phyloP scores from a whole-genome alignment of 164 flowering plant species.

The Berberis vulgaris region DNA sequence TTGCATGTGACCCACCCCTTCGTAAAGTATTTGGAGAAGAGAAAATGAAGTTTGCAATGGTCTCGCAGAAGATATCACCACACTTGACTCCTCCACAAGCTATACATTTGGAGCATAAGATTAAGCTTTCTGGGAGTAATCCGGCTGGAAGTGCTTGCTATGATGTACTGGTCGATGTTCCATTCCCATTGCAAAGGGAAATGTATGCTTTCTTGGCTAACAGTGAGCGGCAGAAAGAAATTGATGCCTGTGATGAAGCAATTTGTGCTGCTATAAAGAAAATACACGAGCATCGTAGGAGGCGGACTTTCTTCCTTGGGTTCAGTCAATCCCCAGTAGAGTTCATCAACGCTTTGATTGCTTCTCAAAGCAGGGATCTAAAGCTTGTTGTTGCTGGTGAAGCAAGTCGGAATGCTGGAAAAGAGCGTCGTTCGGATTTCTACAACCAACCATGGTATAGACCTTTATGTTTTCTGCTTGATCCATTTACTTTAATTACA shows the following conservation, averaged over 20 bases:
- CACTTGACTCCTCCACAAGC: conserved; percentile 66
- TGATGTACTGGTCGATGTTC: conserved; percentile 74
- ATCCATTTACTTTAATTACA: background rate
- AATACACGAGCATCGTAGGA: conserved; percentile 64
- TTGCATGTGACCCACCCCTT: conserved; percentile 67
- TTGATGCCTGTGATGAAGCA: conserved; percentile 67
- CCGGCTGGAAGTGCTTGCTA: conserved; percentile 77
- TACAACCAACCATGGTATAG: conserved; percentile 76
- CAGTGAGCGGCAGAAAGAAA: conserved; percentile 51
- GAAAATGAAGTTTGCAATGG: conserved; percentile 58
- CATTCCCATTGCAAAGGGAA: conserved; percentile 56
- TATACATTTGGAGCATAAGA: conserved; percentile 63
- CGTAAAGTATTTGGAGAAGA: conserved; percentile 82
- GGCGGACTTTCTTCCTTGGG: conserved; percentile 79
- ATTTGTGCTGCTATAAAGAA: conserved; percentile 62
- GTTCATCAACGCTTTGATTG: conserved; percentile 67
- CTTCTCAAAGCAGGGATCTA: conserved; percentile 78
- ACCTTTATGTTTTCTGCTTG: background rate
- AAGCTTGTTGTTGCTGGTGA: conserved; percentile 77
- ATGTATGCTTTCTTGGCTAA: conserved; percentile 52
- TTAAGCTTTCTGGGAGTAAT: conserved; percentile 66
- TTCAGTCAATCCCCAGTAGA: conserved; percentile 95
- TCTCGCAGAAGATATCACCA: conserved; percentile 49
- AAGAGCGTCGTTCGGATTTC: conserved; percentile 64
- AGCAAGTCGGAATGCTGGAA: conserved; percentile 52